phyloP scores from a whole-genome alignment of 345 rosid genomes.

The Lepidium aucheri region DNA sequence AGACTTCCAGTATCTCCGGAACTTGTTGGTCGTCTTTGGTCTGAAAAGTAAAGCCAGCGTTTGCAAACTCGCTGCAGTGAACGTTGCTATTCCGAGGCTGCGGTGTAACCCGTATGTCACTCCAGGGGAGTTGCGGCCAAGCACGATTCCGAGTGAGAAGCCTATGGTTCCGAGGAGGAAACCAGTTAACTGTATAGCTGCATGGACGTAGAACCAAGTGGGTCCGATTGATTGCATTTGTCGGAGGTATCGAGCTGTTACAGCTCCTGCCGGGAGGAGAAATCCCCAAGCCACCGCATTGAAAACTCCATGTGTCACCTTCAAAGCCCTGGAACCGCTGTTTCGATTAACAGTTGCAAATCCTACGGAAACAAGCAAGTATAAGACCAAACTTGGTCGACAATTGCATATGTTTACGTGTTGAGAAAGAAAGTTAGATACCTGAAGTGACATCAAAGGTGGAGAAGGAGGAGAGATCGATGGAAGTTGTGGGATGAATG shows the following conservation, averaged over 20 bases:
- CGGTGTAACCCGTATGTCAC: slow-evolving; percentile 63
- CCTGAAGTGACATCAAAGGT: slow-evolving; percentile 76
- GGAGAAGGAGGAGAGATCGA: slow-evolving; percentile 67
- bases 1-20: slow-evolving; percentile 89
- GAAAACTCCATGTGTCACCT: slow-evolving; percentile 46
- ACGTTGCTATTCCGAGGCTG: slow-evolving; percentile 66
- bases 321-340: slow-evolving; percentile 30
- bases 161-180: slow-evolving; percentile 64
- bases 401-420: neutral
- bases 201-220: slow-evolving; percentile 80
- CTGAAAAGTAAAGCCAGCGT: slow-evolving; percentile 75
- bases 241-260: slow-evolving; percentile 65
- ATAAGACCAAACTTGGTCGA: neutral
- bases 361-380: neutral
- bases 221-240: slow-evolving; percentile 67
- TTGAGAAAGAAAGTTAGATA: neutral
- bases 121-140: slow-evolving; percentile 67
- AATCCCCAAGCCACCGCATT: slow-evolving; percentile 82
- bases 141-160: slow-evolving; percentile 62
- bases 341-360: slow-evolving; percentile 25
- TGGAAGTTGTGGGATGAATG: slow-evolving; percentile 83
- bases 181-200: slow-evolving; percentile 51
- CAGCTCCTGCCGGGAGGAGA: slow-evolving; percentile 61
- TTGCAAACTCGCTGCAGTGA: slow-evolving; percentile 55
- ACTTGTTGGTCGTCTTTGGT: slow-evolving; percentile 82